Conservation (phyloP, 768 basidiomycete genomes). For the Roridomyces roridus region DNA sequence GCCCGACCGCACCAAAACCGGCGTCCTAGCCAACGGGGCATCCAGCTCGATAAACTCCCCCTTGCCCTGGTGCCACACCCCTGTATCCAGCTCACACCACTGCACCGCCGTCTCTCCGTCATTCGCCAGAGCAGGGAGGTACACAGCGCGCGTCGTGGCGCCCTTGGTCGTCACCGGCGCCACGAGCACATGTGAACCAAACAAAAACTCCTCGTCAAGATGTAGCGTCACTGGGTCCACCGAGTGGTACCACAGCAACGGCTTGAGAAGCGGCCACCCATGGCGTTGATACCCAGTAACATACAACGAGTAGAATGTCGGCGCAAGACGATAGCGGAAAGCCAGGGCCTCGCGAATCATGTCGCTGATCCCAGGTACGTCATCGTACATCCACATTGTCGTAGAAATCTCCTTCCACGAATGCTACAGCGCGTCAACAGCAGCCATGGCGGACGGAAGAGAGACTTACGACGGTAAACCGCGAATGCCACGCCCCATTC, state of each 20-base stretch:
- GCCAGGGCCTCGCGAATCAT: constrained; percentile 14
- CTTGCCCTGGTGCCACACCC: constrained; percentile 23
- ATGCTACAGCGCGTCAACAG: constrained; percentile 7
- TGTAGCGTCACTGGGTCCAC: constrained; percentile 23
- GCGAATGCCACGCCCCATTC: constrained; percentile 26
- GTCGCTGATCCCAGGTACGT: constrained; percentile 21
- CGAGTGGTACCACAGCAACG: constrained; percentile 24
- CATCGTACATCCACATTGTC: constrained; percentile 27
- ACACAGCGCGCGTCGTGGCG: constrained; percentile 22
- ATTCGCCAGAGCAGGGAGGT: constrained; percentile 22
- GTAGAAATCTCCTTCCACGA: constrained; percentile 26
- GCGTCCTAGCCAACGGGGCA: constrained; percentile 19
- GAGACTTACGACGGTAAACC: constrained; percentile 21
- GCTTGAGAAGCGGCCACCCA: constrained; percentile 26
- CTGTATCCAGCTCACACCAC: constrained; percentile 26
- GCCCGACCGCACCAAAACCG: constrained; percentile 17
- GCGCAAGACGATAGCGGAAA: constrained; percentile 25
- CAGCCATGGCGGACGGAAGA: neutral
- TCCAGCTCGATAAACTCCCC: constrained; percentile 23
- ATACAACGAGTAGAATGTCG: constrained; percentile 25
- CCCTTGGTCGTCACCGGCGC: constrained; percentile 24
- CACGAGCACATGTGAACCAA: constrained; percentile 26
- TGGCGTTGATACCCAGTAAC: constrained; percentile 24
- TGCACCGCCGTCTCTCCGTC: constrained; percentile 17
- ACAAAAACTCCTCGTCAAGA: constrained; percentile 26